Evolutionary conservation across 2,329 filamentous ascomycete genomes (phyloP), one percentile per base, ranked within the genome.

Genomic region (Graphiopsis chlorocephala): DNA sequence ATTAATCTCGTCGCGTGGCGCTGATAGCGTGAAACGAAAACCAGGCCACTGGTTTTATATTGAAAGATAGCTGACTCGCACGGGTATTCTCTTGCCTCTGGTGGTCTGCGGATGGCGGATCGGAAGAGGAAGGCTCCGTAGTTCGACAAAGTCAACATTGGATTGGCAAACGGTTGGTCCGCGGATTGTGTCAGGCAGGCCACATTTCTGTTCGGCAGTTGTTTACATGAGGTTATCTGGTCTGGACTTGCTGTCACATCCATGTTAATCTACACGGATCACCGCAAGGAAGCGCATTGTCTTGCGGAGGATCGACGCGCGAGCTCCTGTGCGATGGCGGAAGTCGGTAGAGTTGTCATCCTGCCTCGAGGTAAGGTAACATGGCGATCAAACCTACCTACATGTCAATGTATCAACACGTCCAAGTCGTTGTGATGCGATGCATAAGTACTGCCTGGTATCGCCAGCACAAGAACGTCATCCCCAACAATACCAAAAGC

Each of bases 1-100:
- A 33, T 14, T 14, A 33, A 17, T 10, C 33, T 15, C 23, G 45
- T 50, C 28, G 28, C 17, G 48, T 53, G 48, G 60, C 60, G 60
- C 23, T 2, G 14, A 62, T 62, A 33, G 60, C 60, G 47, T 55
- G 60, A 62, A 62, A 62, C 60, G 10, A 15, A 20, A 17, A 23
- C 33, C 55, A 25, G 33, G 35, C 15, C 10, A 26, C 35, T 56
- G 53, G 31, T 56, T 10, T 25, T 12, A 15, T 31, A 26, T 7
- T 23, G 53, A 26, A 28, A 38, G 6, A 10, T 23, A n/a, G 38
- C 4, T 33, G 31, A 38, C 10, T 56, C 31, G n/a, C 28, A 31
- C 17, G 28, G 31, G 20, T n/a, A 10, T 45, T 45, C 25, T 56
- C 15, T 31, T 29, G 11, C 3, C 47, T 52, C n/a, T n/a, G n/a